phyloP scores from a whole-genome alignment of 2,329 filamentous ascomycete genomes.

The Simplicillium sp. region DNA sequence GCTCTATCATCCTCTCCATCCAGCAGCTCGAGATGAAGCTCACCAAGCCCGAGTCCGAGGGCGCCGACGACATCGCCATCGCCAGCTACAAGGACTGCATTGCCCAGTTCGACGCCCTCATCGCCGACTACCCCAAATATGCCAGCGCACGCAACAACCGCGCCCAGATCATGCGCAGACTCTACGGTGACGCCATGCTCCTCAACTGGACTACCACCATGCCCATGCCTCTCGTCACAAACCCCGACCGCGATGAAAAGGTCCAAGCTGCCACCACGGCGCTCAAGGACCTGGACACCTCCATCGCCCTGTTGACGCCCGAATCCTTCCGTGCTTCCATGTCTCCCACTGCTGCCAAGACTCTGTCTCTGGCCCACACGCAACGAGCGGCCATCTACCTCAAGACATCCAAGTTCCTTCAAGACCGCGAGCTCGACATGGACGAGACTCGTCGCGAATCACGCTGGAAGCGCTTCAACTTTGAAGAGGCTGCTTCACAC shows the following conservation, averaged over 20 bases:
- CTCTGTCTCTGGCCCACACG: constrained; percentile 61
- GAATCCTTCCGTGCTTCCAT: constrained; percentile 38
- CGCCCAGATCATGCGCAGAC: constrained; percentile 54
- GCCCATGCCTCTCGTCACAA: constrained; percentile 30
- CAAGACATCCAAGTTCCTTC: constrained; percentile 42
- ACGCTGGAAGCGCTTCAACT: constrained; percentile 42
- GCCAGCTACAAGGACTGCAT: constrained; percentile 38
- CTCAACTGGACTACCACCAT: constrained; percentile 27
- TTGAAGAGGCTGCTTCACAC: constrained; percentile 52
- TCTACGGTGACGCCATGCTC: constrained; percentile 53
- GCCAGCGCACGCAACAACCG: constrained; percentile 68
- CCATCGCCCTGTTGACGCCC: constrained; percentile 51
- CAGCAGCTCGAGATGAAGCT: constrained; percentile 46
- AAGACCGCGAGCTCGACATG: constrained; percentile 26
- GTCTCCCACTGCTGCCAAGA: constrained; percentile 55
- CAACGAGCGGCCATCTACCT: constrained; percentile 60
- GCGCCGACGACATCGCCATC: constrained; percentile 25
- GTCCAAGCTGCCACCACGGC: constrained; percentile 27
- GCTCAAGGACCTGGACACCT: constrained; percentile 45
- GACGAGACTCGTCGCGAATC: constrained; percentile 31
- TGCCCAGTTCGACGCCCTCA: constrained; percentile 41
- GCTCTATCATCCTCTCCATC: constrained; percentile 42
- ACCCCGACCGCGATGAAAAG: constrained; percentile 26
- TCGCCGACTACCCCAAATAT: constrained; percentile 52
- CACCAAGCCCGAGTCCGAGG: constrained; percentile 27